phyloP scores from a whole-genome alignment of 1,284 basidiomycete species.

The Moesziomyces antarcticus region DNA sequence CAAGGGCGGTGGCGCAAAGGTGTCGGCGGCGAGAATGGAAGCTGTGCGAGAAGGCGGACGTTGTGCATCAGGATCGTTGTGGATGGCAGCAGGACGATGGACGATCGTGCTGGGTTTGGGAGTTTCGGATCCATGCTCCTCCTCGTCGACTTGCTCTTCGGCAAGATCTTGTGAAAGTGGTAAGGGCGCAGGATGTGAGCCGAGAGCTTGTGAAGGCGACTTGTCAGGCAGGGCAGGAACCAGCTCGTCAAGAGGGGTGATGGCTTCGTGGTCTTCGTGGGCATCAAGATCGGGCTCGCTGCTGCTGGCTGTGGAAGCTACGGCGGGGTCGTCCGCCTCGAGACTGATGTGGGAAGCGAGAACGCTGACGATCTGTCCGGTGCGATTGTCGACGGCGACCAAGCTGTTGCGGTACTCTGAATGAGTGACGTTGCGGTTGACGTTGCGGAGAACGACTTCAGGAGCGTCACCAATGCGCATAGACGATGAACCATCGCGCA shows the following conservation, averaged over 20 bases:
- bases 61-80: constrained; percentile 22
- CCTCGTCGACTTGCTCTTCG: neutral
- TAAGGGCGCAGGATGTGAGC: neutral
- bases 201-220: neutral
- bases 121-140: neutral
- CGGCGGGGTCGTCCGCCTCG: neutral
- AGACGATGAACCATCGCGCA: constrained; percentile 19
- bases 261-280: constrained; percentile 15
- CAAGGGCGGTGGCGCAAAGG: constrained; percentile 56
- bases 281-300: constrained; percentile 4
- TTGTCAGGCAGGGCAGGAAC: constrained; percentile 1
- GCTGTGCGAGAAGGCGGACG: constrained; percentile 9
- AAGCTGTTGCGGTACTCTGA: constrained; percentile 50
- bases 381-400: constrained; percentile 57
- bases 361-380: constrained; percentile 51
- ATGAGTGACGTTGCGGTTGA: constrained; percentile 1
- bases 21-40: constrained; percentile 41
- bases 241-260: constrained; percentile 28
- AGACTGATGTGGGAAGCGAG: constrained; percentile 48
- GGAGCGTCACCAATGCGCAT: constrained; percentile 13
- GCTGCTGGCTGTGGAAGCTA: neutral
- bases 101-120: constrained; percentile 17
- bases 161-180: neutral
- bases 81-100: constrained; percentile 21
- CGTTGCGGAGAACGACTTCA: constrained; percentile 6